Percentiles rank a stretch among this genome's conserved stretches.
Evolutionary conservation across 495 filamentous ascomycete species (phyloP).

Genomic region (Aspergillus ostianus): DNA sequence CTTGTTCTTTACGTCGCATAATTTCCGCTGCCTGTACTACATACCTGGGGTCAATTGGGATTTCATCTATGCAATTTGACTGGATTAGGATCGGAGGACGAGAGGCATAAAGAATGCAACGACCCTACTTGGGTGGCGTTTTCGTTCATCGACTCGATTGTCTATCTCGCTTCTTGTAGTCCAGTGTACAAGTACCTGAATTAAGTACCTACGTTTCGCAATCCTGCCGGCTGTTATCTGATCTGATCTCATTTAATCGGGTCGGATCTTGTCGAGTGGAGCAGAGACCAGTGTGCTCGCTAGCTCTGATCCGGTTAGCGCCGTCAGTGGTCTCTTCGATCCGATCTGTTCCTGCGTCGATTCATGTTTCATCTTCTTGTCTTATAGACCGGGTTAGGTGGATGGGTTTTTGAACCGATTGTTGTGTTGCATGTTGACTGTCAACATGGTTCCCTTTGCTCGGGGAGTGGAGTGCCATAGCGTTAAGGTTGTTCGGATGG

Average conservation of each 20-base stretch:
- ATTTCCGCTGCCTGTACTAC: constrained; percentile 30
- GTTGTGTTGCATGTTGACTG: no score
- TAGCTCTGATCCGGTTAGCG: neutral
- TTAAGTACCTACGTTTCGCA: no score
- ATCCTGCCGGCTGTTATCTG: neutral
- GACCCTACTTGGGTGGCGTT: constrained; percentile 21
- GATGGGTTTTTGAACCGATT: no score
- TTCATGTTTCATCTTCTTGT: no score
- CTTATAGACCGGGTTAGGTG: no score
- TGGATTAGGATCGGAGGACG: constrained; percentile 21
- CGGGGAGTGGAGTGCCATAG: no score
- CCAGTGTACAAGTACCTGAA: no score
- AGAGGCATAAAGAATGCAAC: constrained; percentile 21
- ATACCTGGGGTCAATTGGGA: constrained; percentile 29
- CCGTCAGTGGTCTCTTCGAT: neutral
- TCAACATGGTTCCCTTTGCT: no score
- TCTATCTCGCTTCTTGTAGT: neutral
- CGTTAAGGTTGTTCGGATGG: no score
- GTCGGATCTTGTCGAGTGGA: neutral
- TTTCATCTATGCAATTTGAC: constrained; percentile 24
- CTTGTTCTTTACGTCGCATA: constrained; percentile 19
- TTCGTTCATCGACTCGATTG: constrained; percentile 9
- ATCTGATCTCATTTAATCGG: neutral
- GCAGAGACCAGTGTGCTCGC: neutral
- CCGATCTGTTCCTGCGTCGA: no score